These are phyloP conservation scores for Heimioporus retisporus DNA, from an alignment of 1,284 basidiomycete species.

Conservation along the genomic window DNA sequence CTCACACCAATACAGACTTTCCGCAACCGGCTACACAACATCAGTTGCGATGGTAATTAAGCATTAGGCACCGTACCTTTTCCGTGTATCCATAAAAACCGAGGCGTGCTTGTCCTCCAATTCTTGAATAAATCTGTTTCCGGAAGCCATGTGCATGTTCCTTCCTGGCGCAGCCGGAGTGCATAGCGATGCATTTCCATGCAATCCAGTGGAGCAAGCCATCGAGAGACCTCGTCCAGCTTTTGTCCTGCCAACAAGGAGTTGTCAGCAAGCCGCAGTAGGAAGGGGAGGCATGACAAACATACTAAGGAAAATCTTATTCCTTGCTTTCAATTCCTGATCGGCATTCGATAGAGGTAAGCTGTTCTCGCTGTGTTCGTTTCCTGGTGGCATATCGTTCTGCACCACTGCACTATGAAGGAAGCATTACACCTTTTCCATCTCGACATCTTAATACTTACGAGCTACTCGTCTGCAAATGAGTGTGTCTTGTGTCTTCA, in stretches of 20 bases:
- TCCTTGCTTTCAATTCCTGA: too few relatives aligned
- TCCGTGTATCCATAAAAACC: conserved; percentile 12
- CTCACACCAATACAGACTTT: conserved; percentile 16
- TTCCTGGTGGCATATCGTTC: too few relatives aligned
- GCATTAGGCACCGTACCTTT: conserved; percentile 9
- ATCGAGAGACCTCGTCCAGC: conserved; percentile 5
- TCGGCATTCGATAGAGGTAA: too few relatives aligned
- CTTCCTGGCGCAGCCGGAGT: conserved; percentile 7
- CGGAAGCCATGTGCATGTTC: conserved; percentile 12
- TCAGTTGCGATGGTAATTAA: neutral
- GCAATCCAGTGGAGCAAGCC: conserved; percentile 5
- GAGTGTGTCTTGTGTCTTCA: neutral
- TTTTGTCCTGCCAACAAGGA: neutral
- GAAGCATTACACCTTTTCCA: too few relatives aligned
- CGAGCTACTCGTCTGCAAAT: neutral
- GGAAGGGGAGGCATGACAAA: neutral
- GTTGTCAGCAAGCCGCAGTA: too few relatives aligned
- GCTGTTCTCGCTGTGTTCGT: too few relatives aligned
- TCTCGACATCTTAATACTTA: too few relatives aligned
- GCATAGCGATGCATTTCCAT: conserved; percentile 4
- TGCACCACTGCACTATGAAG: too few relatives aligned
- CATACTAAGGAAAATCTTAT: neutral
- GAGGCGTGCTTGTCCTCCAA: conserved; percentile 7
- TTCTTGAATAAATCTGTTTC: neutral
- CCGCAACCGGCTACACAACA: conserved; percentile 1